These are phyloP conservation scores for Hypoxylon sp. DNA, from an alignment of 2,329 filamentous ascomycete species.

Conservation along the genomic window DNA sequence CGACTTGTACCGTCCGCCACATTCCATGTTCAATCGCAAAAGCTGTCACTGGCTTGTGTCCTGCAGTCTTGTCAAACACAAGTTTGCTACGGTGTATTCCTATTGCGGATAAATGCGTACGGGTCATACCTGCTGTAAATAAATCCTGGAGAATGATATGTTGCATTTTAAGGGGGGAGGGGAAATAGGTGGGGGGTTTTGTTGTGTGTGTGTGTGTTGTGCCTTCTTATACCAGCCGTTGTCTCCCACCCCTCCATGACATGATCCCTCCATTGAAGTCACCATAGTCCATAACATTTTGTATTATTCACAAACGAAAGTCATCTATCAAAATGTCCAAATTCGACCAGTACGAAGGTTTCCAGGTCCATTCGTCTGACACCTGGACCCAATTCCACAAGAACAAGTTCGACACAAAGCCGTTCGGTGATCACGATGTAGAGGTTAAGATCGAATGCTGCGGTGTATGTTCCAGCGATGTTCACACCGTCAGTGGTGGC, in stretches of 20 bases:
- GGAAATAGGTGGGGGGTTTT: slow-evolving; percentile 11
- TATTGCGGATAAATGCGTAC: slow-evolving; percentile 26
- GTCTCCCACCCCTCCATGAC: slow-evolving; percentile 22
- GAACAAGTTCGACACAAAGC: slow-evolving; percentile 82
- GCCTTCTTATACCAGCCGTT: slow-evolving; percentile 19
- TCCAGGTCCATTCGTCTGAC: slow-evolving; percentile 64
- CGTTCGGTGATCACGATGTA: slow-evolving; percentile 86
- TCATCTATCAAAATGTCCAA: slow-evolving; percentile 63
- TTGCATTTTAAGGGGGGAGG: not conserved
- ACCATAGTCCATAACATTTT: slow-evolving; percentile 2
- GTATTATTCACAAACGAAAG: no score
- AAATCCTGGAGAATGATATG: no score
- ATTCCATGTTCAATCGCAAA: no score
- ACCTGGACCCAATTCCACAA: slow-evolving; percentile 70
- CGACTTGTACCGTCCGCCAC: not conserved
- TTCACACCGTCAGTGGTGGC: slow-evolving; percentile 74
- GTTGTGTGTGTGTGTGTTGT: no score
- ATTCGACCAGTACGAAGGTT: slow-evolving; percentile 68
- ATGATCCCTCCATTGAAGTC: slow-evolving; percentile 23
- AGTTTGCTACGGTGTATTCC: no score
- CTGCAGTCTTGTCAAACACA: no score
- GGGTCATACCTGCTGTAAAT: no score
- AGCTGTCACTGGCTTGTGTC: no score
- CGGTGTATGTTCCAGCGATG: slow-evolving; percentile 77
- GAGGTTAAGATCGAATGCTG: slow-evolving; percentile 88